phyloP scores from a whole-genome alignment of 1,139 yeast genomes.

The Saccharomyces pastorianus region DNA sequence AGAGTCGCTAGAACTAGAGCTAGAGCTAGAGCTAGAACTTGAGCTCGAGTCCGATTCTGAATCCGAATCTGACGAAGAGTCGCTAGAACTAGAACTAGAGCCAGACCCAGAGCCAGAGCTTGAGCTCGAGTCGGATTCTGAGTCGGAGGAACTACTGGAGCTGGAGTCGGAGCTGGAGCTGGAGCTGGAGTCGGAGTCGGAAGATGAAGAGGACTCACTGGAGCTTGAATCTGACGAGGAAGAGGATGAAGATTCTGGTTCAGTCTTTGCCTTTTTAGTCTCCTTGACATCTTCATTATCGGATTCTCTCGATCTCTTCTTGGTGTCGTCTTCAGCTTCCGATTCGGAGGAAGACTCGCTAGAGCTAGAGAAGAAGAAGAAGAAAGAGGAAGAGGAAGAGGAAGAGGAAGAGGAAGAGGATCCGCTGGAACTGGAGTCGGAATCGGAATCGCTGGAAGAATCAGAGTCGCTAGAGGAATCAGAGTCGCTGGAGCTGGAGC shows the following conservation, averaged over 20 bases:
- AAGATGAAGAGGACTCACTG: slow-evolving; percentile 6
- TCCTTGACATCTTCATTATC: not conserved
- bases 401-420: not conserved
- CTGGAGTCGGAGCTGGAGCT: not conserved
- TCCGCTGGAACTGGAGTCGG: not conserved
- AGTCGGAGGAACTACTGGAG: slow-evolving; percentile 9
- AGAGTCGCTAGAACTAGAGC: slow-evolving; percentile 6
- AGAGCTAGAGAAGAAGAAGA: slow-evolving; percentile 7
- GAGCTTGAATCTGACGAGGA: slow-evolving; percentile 11
- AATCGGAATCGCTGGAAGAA: not conserved
- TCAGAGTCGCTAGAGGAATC: slow-evolving; percentile 7
- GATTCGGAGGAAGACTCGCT: slow-evolving; percentile 7
- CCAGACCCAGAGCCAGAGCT: slow-evolving; percentile 7
- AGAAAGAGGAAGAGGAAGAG: not conserved
- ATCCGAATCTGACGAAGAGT: slow-evolving; percentile 10
- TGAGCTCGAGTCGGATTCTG: slow-evolving; percentile 10
- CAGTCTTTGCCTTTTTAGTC: slow-evolving; percentile 3
- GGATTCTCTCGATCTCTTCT: slow-evolving; percentile 2
- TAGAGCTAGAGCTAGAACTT: slow-evolving; percentile 1
- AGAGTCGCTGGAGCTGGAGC: slow-evolving; percentile 11
- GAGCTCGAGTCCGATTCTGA: slow-evolving; percentile 16
- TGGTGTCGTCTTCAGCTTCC: slow-evolving; percentile 7
- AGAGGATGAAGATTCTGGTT: slow-evolving; percentile 7
- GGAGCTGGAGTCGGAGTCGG: slow-evolving; percentile 9
- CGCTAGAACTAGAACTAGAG: slow-evolving; percentile 6